Conservation (phyloP, 768 basidiomycete species). For the Auriscalpium orientale region DNA sequence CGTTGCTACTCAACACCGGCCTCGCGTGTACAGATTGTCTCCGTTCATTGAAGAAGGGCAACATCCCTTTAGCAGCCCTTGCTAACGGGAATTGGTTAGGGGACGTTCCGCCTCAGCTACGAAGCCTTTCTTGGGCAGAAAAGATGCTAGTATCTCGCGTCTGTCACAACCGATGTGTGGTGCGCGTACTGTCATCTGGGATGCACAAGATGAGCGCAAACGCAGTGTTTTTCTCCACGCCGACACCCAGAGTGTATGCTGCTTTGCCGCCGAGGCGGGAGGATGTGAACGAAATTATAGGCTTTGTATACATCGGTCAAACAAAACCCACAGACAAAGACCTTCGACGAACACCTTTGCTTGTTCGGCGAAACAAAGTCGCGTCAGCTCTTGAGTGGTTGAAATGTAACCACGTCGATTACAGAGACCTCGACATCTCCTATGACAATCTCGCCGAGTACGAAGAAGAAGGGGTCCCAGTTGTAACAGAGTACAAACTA, state of each 20-base stretch:
- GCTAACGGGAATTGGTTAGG: too few relatives aligned
- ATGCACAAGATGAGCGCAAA: constrained; percentile 28
- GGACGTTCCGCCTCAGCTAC: too few relatives aligned
- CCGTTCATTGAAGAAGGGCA: neutral
- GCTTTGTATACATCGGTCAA: constrained; percentile 26
- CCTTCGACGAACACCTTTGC: constrained; percentile 17
- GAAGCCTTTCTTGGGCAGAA: too few relatives aligned
- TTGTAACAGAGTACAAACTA: constrained; percentile 3
- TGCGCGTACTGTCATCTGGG: constrained; percentile 3
- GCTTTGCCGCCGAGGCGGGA: constrained; percentile 23
- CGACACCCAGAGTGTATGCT: constrained; percentile 24
- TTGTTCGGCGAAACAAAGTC: constrained; percentile 6
- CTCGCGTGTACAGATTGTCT: too few relatives aligned
- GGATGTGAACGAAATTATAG: constrained; percentile 27
- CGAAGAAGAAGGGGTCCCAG: constrained; percentile 18
- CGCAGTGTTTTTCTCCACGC: constrained; percentile 25
- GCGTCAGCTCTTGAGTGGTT: neutral
- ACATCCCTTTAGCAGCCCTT: neutral
- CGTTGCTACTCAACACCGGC: too few relatives aligned
- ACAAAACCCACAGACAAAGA: constrained; percentile 17
- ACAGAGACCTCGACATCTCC: constrained; percentile 10
- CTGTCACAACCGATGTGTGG: constrained; percentile 13
- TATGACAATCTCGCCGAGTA: constrained; percentile 8
- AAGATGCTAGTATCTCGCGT: constrained; percentile 2
- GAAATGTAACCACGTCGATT: too few relatives aligned